phyloP scores from a whole-genome alignment of 2,329 filamentous ascomycete species.

The Trichoderma gracile region DNA sequence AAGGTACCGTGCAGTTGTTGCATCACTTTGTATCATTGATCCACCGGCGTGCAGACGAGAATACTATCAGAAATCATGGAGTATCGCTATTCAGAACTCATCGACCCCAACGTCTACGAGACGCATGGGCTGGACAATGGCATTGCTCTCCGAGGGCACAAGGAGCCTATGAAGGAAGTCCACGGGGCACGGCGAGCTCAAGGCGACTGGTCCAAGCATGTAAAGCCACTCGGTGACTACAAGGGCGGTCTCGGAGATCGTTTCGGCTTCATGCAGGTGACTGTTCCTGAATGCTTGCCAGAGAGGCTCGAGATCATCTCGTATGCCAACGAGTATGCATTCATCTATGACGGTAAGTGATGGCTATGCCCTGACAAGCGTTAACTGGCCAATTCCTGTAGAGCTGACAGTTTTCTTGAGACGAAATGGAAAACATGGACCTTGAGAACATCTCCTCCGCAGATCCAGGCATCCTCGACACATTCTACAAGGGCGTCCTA shows the following conservation, averaged over 20 bases:
- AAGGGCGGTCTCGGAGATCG: neutral
- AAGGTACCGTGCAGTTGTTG: neutral
- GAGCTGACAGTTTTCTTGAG: neutral
- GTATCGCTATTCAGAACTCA: conserved; percentile 7
- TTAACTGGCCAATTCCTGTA: neutral
- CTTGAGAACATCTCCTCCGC: neutral
- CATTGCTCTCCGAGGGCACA: conserved; percentile 2
- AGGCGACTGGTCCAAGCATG: neutral
- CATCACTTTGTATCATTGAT: neutral
- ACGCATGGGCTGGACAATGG: conserved; percentile 3
- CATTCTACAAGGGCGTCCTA: neutral
- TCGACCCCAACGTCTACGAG: neutral
- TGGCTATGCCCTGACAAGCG: neutral
- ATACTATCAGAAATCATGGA: neutral
- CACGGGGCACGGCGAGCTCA: conserved; percentile 1
- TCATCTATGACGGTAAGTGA: conserved; percentile 1
- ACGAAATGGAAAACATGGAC: conserved; percentile 3
- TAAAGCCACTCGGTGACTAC: neutral
- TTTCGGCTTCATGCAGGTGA: conserved; percentile 5
- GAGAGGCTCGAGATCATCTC: conserved; percentile 7
- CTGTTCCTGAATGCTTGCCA: conserved; percentile 1
- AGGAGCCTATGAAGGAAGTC: conserved; percentile 2
- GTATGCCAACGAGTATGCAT: conserved; percentile 3
- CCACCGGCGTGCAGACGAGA: neutral
- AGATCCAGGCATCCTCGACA: neutral